Conservation (phyloP, 768 basidiomycete species). For the Roridomyces roridus region DNA sequence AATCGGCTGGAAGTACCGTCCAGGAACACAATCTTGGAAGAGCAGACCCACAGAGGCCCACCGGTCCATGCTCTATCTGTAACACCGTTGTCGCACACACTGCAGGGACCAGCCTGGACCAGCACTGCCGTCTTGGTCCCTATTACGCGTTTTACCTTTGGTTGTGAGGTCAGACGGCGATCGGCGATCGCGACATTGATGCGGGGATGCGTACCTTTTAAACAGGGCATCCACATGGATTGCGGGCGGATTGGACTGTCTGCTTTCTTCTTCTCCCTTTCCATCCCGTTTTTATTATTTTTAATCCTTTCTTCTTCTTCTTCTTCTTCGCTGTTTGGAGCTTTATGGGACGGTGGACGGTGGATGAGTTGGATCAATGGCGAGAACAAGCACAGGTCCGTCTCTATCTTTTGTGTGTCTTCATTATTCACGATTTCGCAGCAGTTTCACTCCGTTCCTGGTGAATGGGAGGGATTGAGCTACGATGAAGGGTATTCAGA, state of each 20-base stretch:
- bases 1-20: no score
- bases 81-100: no score
- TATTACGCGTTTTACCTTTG: no score
- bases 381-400: constrained; percentile 13
- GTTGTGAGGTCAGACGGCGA: neutral
- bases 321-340: neutral
- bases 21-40: no score
- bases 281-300: no score
- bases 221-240: neutral
- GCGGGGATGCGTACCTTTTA: neutral
- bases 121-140: no score
- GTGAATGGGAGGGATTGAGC: neutral
- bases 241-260: constrained; percentile 13
- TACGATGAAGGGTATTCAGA: neutral
- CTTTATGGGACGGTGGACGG: constrained; percentile 16
- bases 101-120: no score
- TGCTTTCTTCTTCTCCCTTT: no score
- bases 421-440: neutral
- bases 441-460: constrained; percentile 1
- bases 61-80: no score
- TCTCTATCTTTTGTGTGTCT: no score
- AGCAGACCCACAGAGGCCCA: no score
- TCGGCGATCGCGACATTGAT: neutral
- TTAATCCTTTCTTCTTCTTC: constrained; percentile 3
- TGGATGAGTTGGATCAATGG: constrained; percentile 11